These are phyloP conservation scores for Venturia carpophila DNA, from an alignment of 2,329 filamentous ascomycete species.

Conservation along the genomic window DNA sequence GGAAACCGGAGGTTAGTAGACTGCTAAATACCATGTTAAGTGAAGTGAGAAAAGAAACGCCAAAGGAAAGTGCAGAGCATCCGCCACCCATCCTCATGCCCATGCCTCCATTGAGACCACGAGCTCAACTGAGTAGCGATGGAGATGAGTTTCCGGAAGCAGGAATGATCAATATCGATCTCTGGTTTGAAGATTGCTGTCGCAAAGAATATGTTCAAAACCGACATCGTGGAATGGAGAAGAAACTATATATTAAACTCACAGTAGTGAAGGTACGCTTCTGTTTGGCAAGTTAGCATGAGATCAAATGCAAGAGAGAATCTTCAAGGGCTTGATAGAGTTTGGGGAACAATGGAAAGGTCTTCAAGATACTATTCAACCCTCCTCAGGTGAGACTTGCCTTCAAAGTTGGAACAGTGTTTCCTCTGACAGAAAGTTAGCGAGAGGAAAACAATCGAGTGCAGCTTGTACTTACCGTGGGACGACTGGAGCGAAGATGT, in stretches of 20 bases:
- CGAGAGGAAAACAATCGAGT: neutral
- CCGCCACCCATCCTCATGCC: too few relatives aligned
- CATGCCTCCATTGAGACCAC: neutral
- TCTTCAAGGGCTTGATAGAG: too few relatives aligned
- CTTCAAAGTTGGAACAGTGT: slow-evolving; percentile 59
- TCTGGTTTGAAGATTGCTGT: neutral
- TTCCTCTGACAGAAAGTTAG: slow-evolving; percentile 41
- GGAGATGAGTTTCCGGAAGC: too few relatives aligned
- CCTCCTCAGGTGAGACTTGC: slow-evolving; percentile 48
- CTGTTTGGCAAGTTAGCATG: slow-evolving; percentile 12
- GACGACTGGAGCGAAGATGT: slow-evolving; percentile 95
- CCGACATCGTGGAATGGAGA: slow-evolving; percentile 16
- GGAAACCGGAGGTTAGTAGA: too few relatives aligned
- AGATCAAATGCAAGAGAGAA: neutral
- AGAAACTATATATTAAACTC: slow-evolving; percentile 17
- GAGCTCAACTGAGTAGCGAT: neutral
- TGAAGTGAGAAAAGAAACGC: too few relatives aligned
- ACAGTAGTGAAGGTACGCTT: slow-evolving; percentile 18
- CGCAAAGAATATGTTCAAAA: neutral
- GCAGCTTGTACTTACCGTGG: slow-evolving; percentile 34
- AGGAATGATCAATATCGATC: neutral
- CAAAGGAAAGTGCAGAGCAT: too few relatives aligned
- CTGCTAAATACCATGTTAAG: too few relatives aligned
- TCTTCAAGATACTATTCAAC: slow-evolving; percentile 24
- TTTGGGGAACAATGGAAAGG: neutral